Evolutionary conservation across 2,329 filamentous ascomycete genomes (phyloP), one percentile per base, ranked within the genome.

Genomic region (Ceratocystis ficicola): DNA sequence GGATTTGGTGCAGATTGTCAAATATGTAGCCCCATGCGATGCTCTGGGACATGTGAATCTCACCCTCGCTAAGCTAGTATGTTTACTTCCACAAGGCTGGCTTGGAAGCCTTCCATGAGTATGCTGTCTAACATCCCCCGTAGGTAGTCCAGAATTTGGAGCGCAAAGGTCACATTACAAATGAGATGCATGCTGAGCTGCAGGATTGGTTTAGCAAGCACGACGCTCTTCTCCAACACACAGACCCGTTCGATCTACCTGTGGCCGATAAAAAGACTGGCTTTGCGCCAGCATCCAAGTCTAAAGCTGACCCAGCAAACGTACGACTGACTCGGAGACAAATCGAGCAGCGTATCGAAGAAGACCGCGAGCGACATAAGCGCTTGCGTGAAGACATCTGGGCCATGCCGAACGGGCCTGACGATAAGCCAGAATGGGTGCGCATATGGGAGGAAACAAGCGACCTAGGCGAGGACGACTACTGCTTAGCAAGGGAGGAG

Each of bases 281-380:
- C 32, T 52, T 36, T 28, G 48, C 25, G 3, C 10, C 74, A 75
- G 0, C 75, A 73, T 68, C 71, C 73, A 17, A 70, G 71, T 10
- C 75, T 70, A 68, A 73, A 71, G 67, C 72, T 69, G 60, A 66
- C 32, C 46, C 57, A 41, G 60, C 62, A 28, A 28, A 15, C 4
- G 28, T 36, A 15, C 59, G 73, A 69, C 67, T 94, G 63, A 90
- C 96, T 72, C 94, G 93, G 76, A 83, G 88, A 66, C 89, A 96
- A 76, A 89, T 96, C 64, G 92, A 97, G 76, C 92, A 97, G 77
- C 82, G 94, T 50, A 96, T 99, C 69, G 95, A 99, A 71, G 95
- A 99, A 76, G 94, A 99, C 75, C 81, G 94, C 2, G 94, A 99
- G 75, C 80, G 94, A 55, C 95, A 99, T 75, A 99, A 99, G 79